Percentiles rank a stretch among this genome's conserved stretches.
phyloP scores from a whole-genome alignment of 1,139 yeast species.

The Suhomyces panamericanus region DNA sequence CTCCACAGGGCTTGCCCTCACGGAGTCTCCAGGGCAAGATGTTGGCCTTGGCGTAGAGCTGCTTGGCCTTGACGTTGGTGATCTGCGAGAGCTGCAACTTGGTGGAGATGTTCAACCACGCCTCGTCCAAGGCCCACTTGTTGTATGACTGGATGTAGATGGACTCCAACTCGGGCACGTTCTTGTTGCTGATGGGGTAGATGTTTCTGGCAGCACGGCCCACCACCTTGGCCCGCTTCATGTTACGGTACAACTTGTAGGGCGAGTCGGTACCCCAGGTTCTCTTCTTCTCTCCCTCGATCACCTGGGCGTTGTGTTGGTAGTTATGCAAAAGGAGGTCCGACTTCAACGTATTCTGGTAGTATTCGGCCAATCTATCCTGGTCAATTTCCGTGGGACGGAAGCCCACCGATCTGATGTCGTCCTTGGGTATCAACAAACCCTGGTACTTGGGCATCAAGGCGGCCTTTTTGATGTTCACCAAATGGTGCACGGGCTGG shows the following conservation, averaged over 20 bases:
- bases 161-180: constrained; percentile 69
- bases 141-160: constrained; percentile 77
- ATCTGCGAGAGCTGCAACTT: constrained; percentile 85
- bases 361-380: constrained; percentile 82
- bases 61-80: constrained; percentile 82
- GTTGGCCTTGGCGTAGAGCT: constrained; percentile 73
- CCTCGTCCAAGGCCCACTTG: constrained; percentile 69
- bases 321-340: constrained; percentile 80
- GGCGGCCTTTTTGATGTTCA: constrained; percentile 68
- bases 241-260: constrained; percentile 80
- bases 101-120: constrained; percentile 76
- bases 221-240: constrained; percentile 63
- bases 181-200: constrained; percentile 60
- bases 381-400: constrained; percentile 70
- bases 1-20: constrained; percentile 90
- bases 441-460: constrained; percentile 71
- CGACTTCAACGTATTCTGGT: constrained; percentile 66
- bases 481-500: constrained; percentile 88
- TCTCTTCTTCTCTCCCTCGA: constrained; percentile 72
- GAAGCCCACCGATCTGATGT: constrained; percentile 74
- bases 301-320: constrained; percentile 55
- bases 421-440: constrained; percentile 64
- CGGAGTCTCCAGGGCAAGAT: constrained; percentile 87
- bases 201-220: constrained; percentile 72
- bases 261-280: constrained; percentile 90